Evolutionary conservation across 495 filamentous ascomycete genomes (phyloP).

Genomic region (Aspergillus cavernicola): DNA sequence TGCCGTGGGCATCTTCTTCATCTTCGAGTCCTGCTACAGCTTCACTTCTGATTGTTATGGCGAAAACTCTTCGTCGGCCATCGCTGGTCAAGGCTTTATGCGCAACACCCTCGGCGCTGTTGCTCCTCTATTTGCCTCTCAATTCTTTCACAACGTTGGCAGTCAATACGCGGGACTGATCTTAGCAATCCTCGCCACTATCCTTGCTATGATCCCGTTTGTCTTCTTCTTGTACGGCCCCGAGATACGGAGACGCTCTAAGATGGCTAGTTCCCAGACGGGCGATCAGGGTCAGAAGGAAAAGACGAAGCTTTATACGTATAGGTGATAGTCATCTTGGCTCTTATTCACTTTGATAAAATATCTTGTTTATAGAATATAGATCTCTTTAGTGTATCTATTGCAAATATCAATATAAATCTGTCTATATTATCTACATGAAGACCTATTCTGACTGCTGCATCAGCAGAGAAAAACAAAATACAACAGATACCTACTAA

Average conservation of each 20-base stretch:
- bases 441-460: too few species aligned
- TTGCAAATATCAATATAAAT: too few species aligned
- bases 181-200: constrained; percentile 35
- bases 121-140: constrained; percentile 45
- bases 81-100: constrained; percentile 48
- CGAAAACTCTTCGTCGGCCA: constrained; percentile 41
- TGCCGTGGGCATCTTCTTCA: constrained; percentile 47
- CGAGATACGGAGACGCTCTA: constrained; percentile 32
- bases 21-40: constrained; percentile 42
- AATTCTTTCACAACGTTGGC: constrained; percentile 45
- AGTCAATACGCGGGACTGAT: constrained; percentile 45
- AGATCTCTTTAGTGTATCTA: too few species aligned
- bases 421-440: too few species aligned
- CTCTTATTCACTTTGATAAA: too few species aligned
- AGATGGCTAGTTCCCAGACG: constrained; percentile 16
- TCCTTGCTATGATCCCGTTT: constrained; percentile 41
- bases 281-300: too few species aligned
- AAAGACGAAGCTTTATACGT: too few species aligned
- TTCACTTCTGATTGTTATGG: constrained; percentile 47
- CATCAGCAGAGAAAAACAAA: too few species aligned
- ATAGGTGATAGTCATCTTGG: too few species aligned
- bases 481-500: too few species aligned
- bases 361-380: too few species aligned
- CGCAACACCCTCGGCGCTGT: constrained; percentile 48
- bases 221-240: constrained; percentile 41